Evolutionary conservation across 306 rosid genomes (phyloP).

Genomic region (Dryas drummondii): DNA sequence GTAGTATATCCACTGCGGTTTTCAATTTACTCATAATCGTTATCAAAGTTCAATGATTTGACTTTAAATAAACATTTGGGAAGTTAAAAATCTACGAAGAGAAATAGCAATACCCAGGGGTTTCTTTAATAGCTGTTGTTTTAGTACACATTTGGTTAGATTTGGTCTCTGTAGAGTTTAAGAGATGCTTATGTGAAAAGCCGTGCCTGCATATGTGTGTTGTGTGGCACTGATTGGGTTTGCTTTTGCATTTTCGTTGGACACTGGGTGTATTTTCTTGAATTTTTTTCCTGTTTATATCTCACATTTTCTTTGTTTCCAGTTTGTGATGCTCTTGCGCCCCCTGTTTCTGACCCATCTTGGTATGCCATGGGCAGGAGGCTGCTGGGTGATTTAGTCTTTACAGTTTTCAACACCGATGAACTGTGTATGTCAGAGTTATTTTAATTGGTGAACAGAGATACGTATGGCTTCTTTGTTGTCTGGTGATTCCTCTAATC

Average conservation of each 20-base stretch:
- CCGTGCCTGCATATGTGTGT: background rate
- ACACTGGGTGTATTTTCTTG: too few species aligned
- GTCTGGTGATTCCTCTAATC: slow-evolving; percentile 42
- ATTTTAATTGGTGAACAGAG: slow-evolving; percentile 12
- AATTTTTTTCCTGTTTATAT: background rate
- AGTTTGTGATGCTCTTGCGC: background rate
- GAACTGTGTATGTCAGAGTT: background rate
- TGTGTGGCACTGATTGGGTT: background rate
- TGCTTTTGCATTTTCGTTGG: background rate
- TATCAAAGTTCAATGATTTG: too few species aligned
- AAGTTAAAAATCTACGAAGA: too few species aligned
- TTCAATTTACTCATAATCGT: too few species aligned
- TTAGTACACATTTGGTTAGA: background rate
- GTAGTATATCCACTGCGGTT: too few species aligned
- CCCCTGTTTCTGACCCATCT: slow-evolving; percentile 10
- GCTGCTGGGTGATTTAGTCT: slow-evolving; percentile 7
- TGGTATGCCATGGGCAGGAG: slow-evolving; percentile 14
- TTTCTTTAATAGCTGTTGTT: background rate
- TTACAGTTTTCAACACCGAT: background rate
- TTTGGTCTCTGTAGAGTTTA: background rate
- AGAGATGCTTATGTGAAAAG: background rate
- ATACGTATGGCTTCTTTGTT: slow-evolving; percentile 45
- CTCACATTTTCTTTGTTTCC: background rate
- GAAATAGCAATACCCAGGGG: too few species aligned
- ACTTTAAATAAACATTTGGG: background rate